These are phyloP conservation scores for Blastocrithidia nonstop DNA, from an alignment of 208 protist genomes.

Conservation along the genomic window DNA sequence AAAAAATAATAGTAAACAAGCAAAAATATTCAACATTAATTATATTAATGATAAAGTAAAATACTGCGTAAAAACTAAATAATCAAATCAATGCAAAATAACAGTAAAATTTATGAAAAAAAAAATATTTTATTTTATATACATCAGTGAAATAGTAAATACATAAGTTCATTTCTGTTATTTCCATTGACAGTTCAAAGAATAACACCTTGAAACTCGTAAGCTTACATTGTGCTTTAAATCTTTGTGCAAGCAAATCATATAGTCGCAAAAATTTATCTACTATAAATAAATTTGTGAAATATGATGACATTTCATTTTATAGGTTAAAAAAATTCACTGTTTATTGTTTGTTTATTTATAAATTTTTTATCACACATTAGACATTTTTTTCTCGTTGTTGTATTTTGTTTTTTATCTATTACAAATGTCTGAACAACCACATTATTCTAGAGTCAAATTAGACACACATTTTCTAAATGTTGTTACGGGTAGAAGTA, in stretches of 20 bases:
- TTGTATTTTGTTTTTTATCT: neutral
- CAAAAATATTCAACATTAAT: too few relatives aligned
- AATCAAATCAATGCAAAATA: too few relatives aligned
- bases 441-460: constrained; percentile 54
- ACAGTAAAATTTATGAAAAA: neutral
- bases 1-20: too few relatives aligned
- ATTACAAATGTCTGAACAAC: constrained; percentile 15
- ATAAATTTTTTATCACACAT: constrained; percentile 1
- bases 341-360: constrained; percentile 2
- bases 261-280: too few relatives aligned
- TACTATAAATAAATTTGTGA: too few relatives aligned
- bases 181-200: neutral
- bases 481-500: constrained; percentile 55
- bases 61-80: too few relatives aligned
- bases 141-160: neutral
- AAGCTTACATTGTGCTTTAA: too few relatives aligned
- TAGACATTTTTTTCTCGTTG: neutral
- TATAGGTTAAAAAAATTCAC: too few relatives aligned
- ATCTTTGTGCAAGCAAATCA: too few relatives aligned
- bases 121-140: constrained; percentile 7
- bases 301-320: neutral
- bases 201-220: too few relatives aligned
- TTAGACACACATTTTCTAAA: constrained; percentile 50
- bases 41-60: too few relatives aligned
- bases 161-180: constrained; percentile 5